Evolutionary conservation across 116 monocot species (phyloP).

Genomic region (Trichopus zeylanicus): DNA sequence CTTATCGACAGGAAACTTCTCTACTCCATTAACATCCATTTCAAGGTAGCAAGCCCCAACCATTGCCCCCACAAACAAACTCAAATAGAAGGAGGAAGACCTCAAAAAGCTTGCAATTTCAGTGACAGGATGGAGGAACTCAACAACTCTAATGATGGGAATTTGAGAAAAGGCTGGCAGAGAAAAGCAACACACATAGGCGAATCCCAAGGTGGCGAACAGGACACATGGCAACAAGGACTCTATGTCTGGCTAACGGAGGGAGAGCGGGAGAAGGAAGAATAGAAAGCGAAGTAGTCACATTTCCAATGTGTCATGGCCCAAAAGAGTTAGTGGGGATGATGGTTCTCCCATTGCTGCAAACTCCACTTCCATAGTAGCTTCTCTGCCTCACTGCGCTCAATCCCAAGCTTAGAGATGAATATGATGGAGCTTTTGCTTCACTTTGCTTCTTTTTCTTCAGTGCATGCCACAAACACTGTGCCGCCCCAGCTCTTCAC

Average conservation of each 20-base stretch:
- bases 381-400: neutral
- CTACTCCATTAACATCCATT: slow-evolving; percentile 80
- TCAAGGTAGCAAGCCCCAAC: slow-evolving; percentile 41
- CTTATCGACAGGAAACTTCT: slow-evolving; percentile 71
- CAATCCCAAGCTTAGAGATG: too few species aligned
- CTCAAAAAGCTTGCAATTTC: neutral
- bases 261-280: slow-evolving; percentile 1
- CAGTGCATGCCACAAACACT: neutral
- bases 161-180: slow-evolving; percentile 5
- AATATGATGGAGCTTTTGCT: neutral
- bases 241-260: slow-evolving; percentile 22
- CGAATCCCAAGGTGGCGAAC: slow-evolving; percentile 23
- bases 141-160: slow-evolving; percentile 17
- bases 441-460: neutral
- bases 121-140: neutral
- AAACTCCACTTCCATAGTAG: neutral
- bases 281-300: slow-evolving; percentile 11
- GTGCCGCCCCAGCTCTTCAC: neutral
- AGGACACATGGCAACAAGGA: slow-evolving; percentile 20
- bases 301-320: neutral
- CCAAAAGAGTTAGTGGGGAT: too few species aligned
- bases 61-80: slow-evolving; percentile 20
- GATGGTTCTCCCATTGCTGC: too few species aligned
- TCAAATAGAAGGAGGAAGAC: slow-evolving; percentile 3
- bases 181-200: slow-evolving; percentile 12